phyloP scores from a whole-genome alignment of 75 land plant species.

The Picea glauca region DNA sequence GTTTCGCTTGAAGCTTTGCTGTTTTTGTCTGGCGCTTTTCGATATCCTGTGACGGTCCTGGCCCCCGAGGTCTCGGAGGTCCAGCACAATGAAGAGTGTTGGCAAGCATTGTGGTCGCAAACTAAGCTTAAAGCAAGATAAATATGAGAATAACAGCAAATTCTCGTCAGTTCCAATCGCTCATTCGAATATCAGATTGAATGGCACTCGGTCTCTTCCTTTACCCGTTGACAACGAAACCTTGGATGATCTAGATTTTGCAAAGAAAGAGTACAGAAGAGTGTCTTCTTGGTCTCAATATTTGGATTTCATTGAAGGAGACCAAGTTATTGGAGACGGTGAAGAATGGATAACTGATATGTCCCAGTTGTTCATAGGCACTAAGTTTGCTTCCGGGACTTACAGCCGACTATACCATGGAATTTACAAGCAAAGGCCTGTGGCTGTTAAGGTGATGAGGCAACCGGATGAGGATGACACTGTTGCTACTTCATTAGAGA shows the following conservation, averaged over 20 bases:
- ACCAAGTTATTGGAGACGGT: slow-evolving; percentile 43
- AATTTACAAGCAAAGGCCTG: slow-evolving; percentile 71
- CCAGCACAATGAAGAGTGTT: neutral
- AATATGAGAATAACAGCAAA: neutral
- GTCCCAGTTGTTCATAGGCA: slow-evolving; percentile 81
- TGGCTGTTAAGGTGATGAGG: slow-evolving; percentile 87
- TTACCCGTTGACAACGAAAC: slow-evolving; percentile 4
- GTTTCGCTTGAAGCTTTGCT: neutral
- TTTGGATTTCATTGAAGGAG: slow-evolving; percentile 52
- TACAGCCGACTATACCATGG: slow-evolving; percentile 91
- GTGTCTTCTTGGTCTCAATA: slow-evolving; percentile 87
- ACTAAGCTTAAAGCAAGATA: neutral
- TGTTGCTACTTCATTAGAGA: slow-evolving; percentile 59
- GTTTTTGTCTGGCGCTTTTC: neutral
- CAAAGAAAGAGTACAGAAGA: slow-evolving; percentile 31
- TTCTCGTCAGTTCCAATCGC: neutral
- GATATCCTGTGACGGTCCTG: neutral
- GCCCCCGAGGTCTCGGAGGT: neutral
- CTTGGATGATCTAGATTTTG: neutral
- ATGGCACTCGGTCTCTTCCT: slow-evolving; percentile 9
- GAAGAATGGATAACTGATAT: slow-evolving; percentile 80
- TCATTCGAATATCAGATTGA: neutral
- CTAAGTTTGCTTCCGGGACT: slow-evolving; percentile 81
- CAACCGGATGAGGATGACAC: slow-evolving; percentile 69
- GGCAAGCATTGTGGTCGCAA: neutral